Evolutionary conservation across 2,329 filamentous ascomycete genomes (phyloP).

Genomic region (Aureobasidium sp.): DNA sequence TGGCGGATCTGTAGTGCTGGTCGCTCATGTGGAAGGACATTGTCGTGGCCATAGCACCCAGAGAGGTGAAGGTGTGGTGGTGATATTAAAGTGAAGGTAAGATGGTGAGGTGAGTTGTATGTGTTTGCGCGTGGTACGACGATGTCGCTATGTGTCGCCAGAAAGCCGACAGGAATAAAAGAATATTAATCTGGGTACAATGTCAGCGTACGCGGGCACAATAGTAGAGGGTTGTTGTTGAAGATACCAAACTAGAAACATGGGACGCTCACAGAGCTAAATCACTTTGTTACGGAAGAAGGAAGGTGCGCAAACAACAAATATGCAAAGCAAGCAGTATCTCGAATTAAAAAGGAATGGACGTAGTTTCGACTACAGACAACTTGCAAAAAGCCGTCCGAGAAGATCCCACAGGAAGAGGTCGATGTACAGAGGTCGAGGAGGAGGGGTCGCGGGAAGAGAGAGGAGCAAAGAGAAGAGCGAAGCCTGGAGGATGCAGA

Average conservation of each 20-base stretch:
- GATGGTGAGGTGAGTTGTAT: background rate
- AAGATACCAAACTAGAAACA: slow-evolving; percentile 10
- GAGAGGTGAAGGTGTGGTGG: background rate
- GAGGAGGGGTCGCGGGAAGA: slow-evolving; percentile 11
- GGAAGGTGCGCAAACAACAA: slow-evolving; percentile 12
- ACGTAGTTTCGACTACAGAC: slow-evolving; percentile 11
- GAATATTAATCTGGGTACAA: slow-evolving; percentile 1
- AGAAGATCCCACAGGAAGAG: slow-evolving; percentile 9
- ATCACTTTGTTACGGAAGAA: slow-evolving; percentile 9
- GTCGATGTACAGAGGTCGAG: background rate
- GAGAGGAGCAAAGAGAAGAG: slow-evolving; percentile 1
- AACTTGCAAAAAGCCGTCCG: slow-evolving; percentile 3
- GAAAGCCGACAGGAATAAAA: background rate
- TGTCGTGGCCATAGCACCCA: slow-evolving; percentile 11
- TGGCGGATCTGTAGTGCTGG: slow-evolving; percentile 5
- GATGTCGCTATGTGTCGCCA: slow-evolving; percentile 6
- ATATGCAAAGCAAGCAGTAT: slow-evolving; percentile 13
- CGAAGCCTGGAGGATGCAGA: slow-evolving; percentile 2
- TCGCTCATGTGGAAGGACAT: slow-evolving; percentile 8
- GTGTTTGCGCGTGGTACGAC: background rate
- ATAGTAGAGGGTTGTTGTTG: background rate
- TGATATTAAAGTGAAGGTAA: slow-evolving; percentile 3
- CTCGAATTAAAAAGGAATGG: slow-evolving; percentile 12
- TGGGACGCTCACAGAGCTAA: slow-evolving; percentile 12
- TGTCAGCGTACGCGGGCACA: background rate